These are phyloP conservation scores for Graphilbum sp. DNA, from an alignment of 2,329 filamentous ascomycete species.

Conservation along the genomic window DNA sequence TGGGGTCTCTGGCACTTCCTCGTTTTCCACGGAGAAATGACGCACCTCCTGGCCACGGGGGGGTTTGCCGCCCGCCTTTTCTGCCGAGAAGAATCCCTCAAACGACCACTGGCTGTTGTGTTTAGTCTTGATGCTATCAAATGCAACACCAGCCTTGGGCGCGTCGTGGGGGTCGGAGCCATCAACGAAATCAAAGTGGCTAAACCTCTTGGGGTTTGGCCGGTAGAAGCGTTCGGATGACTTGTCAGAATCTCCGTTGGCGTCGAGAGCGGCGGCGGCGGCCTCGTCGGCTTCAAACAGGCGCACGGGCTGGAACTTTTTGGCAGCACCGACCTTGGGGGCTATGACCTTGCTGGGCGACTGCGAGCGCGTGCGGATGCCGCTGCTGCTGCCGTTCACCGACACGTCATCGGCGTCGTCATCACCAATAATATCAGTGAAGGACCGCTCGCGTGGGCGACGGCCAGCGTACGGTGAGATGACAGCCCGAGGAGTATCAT, in stretches of 20 bases:
- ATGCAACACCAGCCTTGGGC: conserved; percentile 22
- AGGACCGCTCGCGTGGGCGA: conserved; percentile 46
- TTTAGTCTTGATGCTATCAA: conserved; percentile 36
- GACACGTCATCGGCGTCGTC: conserved; percentile 15
- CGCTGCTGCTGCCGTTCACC: conserved; percentile 5
- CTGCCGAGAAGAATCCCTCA: conserved; percentile 67
- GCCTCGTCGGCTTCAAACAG: conserved; percentile 33
- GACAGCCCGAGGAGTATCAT: conserved; percentile 16
- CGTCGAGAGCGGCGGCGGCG: conserved; percentile 16
- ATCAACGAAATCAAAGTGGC: conserved; percentile 72
- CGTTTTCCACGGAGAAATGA: conserved; percentile 63
- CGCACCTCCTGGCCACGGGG: conserved; percentile 52
- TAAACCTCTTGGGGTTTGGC: conserved; percentile 63
- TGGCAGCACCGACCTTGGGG: conserved; percentile 38
- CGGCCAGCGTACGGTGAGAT: conserved; percentile 31
- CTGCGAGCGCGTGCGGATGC: conserved; percentile 28
- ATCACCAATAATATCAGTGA: conserved; percentile 53
- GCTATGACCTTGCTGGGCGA: conserved; percentile 23
- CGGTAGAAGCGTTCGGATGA: conserved; percentile 32
- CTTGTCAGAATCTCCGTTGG: conserved; percentile 19
- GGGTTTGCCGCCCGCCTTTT: conserved; percentile 51
- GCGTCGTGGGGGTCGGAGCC: conserved; percentile 36
- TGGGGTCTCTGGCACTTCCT: conserved; percentile 40
- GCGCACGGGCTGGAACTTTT: conserved; percentile 46
- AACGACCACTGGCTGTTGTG: conserved; percentile 73